Evolutionary conservation across 2,329 filamentous ascomycete species (phyloP), one percentile per base, ranked within the genome.

Genomic region (Penicillium crustosum): DNA sequence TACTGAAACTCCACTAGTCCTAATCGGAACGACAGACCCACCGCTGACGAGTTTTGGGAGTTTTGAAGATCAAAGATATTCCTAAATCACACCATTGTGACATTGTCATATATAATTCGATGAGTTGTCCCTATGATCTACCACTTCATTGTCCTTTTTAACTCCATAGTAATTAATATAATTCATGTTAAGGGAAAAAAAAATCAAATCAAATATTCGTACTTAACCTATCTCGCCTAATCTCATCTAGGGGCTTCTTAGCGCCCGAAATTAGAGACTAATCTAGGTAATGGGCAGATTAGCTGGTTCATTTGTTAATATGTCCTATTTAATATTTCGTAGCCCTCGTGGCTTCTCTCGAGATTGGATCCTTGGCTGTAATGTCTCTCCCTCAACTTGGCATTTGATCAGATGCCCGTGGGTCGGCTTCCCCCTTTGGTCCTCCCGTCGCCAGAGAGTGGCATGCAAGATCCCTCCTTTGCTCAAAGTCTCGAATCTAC

Each of bases 1-100:
- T 50, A 48, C 49, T 66, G 63, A 67, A 67, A 66, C 63, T 36
- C 41, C 31, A 49, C 63, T 66, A 66, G 52, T 5, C 62, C 56
- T 12, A 19, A 41, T 61, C 35, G 9, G 53, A 59, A 10, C 6
- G 35, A 23, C 15, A 35, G 41, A 59, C 53, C 61, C 61, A 52
- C 54, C 57, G 63, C 60, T 66, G 63, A 67, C 62, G 62, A 67
- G 58, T 54, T 50, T 35, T 50, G 42, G 23, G n/a, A 19, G 19
- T 27, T 33, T 56, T 50, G 49, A 42, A 27, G 42, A 44, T 44
- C 42, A 23, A 44, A 29, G 42, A 44, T 29, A 44, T 44, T 44
- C 42, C 21, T 9, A 25, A 17, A 23, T 43, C 19, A 44, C 41
- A 42, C 19, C 19, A 25, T 25, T 43, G 6, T 25, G 15, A 43